phyloP scores from a whole-genome alignment of 2,329 filamentous ascomycete species.

The Beauveria scarabaeidicola region DNA sequence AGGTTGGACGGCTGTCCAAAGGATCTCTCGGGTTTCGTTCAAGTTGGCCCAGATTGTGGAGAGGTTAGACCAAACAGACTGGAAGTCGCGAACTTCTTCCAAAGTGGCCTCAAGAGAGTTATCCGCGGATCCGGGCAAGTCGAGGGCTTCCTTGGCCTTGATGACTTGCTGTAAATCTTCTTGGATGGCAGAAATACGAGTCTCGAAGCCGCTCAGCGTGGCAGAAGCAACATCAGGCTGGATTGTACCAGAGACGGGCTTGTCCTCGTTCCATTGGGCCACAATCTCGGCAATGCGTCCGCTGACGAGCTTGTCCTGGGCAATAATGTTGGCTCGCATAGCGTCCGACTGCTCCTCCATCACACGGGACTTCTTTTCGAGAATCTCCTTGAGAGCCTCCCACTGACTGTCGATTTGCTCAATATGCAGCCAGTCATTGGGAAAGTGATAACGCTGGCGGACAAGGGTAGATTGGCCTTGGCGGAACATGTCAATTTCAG shows the following conservation, averaged over 20 bases:
- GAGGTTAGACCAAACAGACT: slow-evolving; percentile 93
- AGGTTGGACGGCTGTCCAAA: slow-evolving; percentile 94
- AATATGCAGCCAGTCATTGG: slow-evolving; percentile 87
- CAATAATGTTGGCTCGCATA: slow-evolving; percentile 84
- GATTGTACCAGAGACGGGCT: slow-evolving; percentile 91
- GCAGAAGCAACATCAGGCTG: slow-evolving; percentile 80
- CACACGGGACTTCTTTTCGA: slow-evolving; percentile 87
- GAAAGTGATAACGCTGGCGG: slow-evolving; percentile 88
- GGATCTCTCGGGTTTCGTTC: slow-evolving; percentile 82
- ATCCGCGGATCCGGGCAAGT: slow-evolving; percentile 72
- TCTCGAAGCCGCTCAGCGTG: slow-evolving; percentile 74
- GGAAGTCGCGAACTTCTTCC: slow-evolving; percentile 97
- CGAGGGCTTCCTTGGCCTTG: slow-evolving; percentile 93
- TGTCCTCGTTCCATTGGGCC: slow-evolving; percentile 87
- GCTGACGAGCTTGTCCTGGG: slow-evolving; percentile 84
- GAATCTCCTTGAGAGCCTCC: slow-evolving; percentile 84
- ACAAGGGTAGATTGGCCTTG: slow-evolving; percentile 90
- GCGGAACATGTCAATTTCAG: slow-evolving; percentile 90
- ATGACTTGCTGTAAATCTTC: slow-evolving; percentile 88
- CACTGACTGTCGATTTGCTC: slow-evolving; percentile 96
- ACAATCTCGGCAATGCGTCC: slow-evolving; percentile 83
- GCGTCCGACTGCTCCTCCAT: slow-evolving; percentile 95
- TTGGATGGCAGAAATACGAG: slow-evolving; percentile 74
- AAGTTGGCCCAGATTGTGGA: slow-evolving; percentile 95
- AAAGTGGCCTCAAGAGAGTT: slow-evolving; percentile 77